phyloP scores from a whole-genome alignment of 139 green algal genomes.

The Limnomonas spitsbergensis region DNA sequence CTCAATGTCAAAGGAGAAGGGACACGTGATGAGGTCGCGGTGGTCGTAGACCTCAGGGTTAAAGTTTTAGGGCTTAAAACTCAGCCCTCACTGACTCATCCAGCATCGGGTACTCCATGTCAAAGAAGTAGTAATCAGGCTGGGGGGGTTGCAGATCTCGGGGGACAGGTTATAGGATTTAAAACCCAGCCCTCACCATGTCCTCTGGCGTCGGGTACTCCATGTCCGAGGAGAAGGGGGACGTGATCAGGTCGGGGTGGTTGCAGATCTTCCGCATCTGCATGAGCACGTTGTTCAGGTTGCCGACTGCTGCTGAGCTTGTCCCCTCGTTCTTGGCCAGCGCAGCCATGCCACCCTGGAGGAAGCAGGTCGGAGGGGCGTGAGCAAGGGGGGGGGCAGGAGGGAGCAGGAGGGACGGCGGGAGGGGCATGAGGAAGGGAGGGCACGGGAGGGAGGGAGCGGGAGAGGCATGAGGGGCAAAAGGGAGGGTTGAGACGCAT shows the following conservation, averaged over 20 bases:
- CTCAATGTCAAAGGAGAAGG: constrained; percentile 31
- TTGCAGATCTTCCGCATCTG: constrained; percentile 97
- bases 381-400: neutral
- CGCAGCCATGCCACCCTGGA: constrained; percentile 40
- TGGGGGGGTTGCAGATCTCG: constrained; percentile 98
- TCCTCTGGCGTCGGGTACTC: constrained; percentile 27
- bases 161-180: too few species aligned
- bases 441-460: neutral
- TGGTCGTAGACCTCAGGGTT: constrained; percentile 99
- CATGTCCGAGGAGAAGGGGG: constrained; percentile 31
- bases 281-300: constrained; percentile 94
- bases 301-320: constrained; percentile 20
- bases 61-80: too few species aligned
- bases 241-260: constrained; percentile 95
- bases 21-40: constrained; percentile 89
- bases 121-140: constrained; percentile 81
- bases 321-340: constrained; percentile 29
- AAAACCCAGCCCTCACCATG: constrained; percentile 7
- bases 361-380: neutral
- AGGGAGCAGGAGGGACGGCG: neutral
- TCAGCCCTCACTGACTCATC: constrained; percentile 12
- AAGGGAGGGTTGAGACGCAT: too few species aligned
- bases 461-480: constrained; percentile 6
- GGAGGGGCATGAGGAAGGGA: neutral
- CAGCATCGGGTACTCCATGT: constrained; percentile 24